Conservation (phyloP, 2,329 filamentous ascomycete genomes). For the Bertia moriformis region DNA sequence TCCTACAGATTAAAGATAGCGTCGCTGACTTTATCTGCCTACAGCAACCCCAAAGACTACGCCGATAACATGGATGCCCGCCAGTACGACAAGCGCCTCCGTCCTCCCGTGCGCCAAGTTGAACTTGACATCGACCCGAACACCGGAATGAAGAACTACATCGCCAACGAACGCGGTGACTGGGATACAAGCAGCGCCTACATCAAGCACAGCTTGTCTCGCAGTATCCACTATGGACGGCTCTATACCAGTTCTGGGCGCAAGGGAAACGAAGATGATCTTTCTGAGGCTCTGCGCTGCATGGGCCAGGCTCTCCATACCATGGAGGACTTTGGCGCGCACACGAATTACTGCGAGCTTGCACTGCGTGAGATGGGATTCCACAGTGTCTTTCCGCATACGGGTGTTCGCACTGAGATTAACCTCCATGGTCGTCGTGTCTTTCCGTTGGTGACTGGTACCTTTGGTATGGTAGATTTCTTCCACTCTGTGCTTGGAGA, state of each 20-base stretch:
- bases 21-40: no score
- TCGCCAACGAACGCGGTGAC: constrained; percentile 71
- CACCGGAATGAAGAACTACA: constrained; percentile 99
- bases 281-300: constrained; percentile 67
- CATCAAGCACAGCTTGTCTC: constrained; percentile 59
- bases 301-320: constrained; percentile 65
- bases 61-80: constrained; percentile 76
- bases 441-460: constrained; percentile 61
- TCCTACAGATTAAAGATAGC: no score
- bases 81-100: constrained; percentile 65
- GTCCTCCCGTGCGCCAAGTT: constrained; percentile 58
- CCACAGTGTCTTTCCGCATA: constrained; percentile 58
- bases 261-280: constrained; percentile 57
- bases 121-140: constrained; percentile 61
- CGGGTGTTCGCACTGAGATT: constrained; percentile 52
- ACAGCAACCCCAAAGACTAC: constrained; percentile 62
- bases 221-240: constrained; percentile 65
- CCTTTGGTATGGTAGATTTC: constrained; percentile 73
- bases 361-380: constrained; percentile 60
- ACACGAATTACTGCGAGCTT: constrained; percentile 74
- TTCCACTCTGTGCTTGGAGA: constrained; percentile 66
- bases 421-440: constrained; percentile 51
- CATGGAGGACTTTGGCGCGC: constrained; percentile 66
- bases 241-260: constrained; percentile 56
- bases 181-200: constrained; percentile 88